Percentiles rank a stretch among this genome's conserved stretches.
These are phyloP conservation scores for Salix purpurea DNA, from an alignment of 345 rosid genomes.

Conservation along the genomic window DNA sequence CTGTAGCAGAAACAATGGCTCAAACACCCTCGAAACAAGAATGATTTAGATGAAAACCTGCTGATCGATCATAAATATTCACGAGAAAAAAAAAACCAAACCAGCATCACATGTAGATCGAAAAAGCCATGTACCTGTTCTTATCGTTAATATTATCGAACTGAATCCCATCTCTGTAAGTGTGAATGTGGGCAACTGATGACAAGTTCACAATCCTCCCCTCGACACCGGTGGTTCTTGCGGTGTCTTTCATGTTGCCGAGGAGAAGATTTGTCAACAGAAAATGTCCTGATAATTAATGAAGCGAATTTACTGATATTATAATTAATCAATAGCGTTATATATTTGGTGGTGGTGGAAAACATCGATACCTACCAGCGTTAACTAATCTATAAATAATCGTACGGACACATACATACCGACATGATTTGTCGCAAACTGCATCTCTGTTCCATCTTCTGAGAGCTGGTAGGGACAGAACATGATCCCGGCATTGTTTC, in stretches of 20 bases:
- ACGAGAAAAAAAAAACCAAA: not conserved
- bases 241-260: constrained; percentile 67
- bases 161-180: constrained; percentile 55
- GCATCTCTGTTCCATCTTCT: constrained; percentile 70
- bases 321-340: too few species aligned
- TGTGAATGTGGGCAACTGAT: constrained; percentile 72
- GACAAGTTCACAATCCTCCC: constrained; percentile 89
- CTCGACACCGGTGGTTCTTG: constrained; percentile 49
- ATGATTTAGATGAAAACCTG: not conserved
- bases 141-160: constrained; percentile 53
- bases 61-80: not conserved
- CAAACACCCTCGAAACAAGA: not conserved
- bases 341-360: too few species aligned
- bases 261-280: constrained; percentile 76
- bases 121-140: constrained; percentile 25
- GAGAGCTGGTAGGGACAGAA: constrained; percentile 74
- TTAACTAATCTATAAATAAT: too few species aligned
- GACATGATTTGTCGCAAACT: constrained; percentile 72
- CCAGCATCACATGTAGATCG: not conserved
- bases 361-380: too few species aligned
- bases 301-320: too few species aligned
- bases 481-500: constrained; percentile 91
- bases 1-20: constrained; percentile 27
- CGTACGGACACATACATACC: constrained; percentile 32
- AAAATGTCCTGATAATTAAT: constrained; percentile 64